phyloP scores from a whole-genome alignment of 2,329 filamentous ascomycete species.

The Cladobotryum protrusum region DNA sequence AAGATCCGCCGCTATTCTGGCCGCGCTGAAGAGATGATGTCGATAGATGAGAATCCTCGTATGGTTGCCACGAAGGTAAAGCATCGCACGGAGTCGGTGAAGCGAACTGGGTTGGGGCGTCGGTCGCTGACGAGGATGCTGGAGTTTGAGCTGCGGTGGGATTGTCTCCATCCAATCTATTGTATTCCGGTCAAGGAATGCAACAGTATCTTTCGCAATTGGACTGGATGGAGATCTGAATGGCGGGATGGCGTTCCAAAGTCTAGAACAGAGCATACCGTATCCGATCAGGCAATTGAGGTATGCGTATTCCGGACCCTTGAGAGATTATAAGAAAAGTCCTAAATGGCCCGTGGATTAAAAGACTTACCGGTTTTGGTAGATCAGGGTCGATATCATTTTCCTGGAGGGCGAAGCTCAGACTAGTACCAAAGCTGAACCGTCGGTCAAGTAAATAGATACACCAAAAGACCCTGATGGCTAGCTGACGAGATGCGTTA shows the following conservation, averaged over 20 bases:
- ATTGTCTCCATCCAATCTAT: slow-evolving; percentile 42
- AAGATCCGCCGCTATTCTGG: slow-evolving; percentile 29
- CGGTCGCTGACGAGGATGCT: slow-evolving; percentile 31
- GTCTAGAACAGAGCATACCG: slow-evolving; percentile 38
- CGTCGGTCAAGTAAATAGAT: slow-evolving; percentile 46
- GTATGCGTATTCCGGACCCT: slow-evolving; percentile 32
- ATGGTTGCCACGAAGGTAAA: slow-evolving; percentile 38
- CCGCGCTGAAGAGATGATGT: slow-evolving; percentile 31
- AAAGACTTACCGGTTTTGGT: slow-evolving; percentile 32
- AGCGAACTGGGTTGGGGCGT: slow-evolving; percentile 28
- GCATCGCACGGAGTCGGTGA: slow-evolving; percentile 34
- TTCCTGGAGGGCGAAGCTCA: slow-evolving; percentile 38
- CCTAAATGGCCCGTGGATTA: too few species aligned
- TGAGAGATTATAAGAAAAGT: neutral
- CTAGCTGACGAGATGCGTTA: slow-evolving; percentile 22
- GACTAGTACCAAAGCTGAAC: slow-evolving; percentile 46
- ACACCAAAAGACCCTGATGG: slow-evolving; percentile 41
- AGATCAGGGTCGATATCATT: slow-evolving; percentile 43
- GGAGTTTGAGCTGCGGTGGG: slow-evolving; percentile 32
- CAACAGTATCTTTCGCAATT: slow-evolving; percentile 33
- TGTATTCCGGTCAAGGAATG: slow-evolving; percentile 35
- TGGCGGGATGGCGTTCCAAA: slow-evolving; percentile 38
- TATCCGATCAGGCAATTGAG: slow-evolving; percentile 43
- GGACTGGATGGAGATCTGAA: slow-evolving; percentile 28
- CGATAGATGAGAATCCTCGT: slow-evolving; percentile 38